Percentiles rank a stretch among this genome's conserved stretches.
These are phyloP conservation scores for Miscanthus sacchariflorus DNA, from an alignment of 202 grass and related monocot species.

Conservation along the genomic window DNA sequence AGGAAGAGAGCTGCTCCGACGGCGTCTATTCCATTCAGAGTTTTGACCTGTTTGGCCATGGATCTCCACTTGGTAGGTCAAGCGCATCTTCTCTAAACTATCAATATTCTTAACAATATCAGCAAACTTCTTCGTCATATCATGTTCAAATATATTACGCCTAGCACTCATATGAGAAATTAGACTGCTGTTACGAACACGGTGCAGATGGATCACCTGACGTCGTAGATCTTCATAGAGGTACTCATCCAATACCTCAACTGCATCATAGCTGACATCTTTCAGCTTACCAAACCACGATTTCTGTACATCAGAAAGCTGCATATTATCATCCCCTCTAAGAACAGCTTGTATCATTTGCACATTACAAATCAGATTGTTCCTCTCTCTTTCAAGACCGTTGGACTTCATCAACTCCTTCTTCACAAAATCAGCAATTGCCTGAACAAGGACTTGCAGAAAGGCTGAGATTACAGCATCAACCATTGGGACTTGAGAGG, in stretches of 20 bases:
- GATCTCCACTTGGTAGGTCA: too few species aligned
- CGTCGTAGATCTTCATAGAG: conserved; percentile 45
- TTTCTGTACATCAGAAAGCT: neutral
- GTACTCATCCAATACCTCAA: conserved; percentile 49
- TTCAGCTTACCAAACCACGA: conserved; percentile 33
- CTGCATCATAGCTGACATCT: conserved; percentile 42
- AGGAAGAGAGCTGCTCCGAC: neutral
- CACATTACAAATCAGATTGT: neutral
- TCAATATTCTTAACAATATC: neutral
- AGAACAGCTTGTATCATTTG: conserved; percentile 41
- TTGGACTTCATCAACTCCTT: neutral
- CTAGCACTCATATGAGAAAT: accelerated
- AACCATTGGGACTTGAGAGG: conserved; percentile 11
- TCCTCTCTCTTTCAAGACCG: neutral
- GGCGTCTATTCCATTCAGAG: too few species aligned
- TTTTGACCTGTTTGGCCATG: too few species aligned
- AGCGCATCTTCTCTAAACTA: too few species aligned
- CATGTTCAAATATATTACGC: too few species aligned
- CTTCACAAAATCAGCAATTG: neutral
- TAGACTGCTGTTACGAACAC: neutral
- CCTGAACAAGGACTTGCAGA: conserved; percentile 41
- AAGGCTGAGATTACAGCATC: conserved; percentile 31
- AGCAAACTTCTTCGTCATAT: accelerated
- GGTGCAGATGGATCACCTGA: neutral
- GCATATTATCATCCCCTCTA: neutral